Base-by-base conservation (phyloP, 2,329 filamentous ascomycete genomes). In the Ilyonectria mors-panacis region DNA sequence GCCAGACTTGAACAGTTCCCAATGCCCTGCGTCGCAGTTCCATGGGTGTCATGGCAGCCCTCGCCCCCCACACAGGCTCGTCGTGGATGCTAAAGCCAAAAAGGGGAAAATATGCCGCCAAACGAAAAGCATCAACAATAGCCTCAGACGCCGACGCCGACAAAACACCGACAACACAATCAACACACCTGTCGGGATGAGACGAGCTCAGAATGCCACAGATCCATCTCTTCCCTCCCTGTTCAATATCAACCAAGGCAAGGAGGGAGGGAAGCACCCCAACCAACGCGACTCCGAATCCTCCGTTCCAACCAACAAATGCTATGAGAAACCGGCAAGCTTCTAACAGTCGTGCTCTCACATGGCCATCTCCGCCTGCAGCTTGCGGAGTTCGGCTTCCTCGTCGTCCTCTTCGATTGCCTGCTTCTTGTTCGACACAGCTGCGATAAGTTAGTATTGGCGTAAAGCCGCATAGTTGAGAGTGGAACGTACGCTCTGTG, bases 361-460 rank as follows among this genome's bases (percentile, higher is more conserved):
- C 92, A 98, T 97, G 72, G 95, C 95, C 95, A 98, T 98, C 83
- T 98, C 95, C 39, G 94, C 95, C 80, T 97, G 94, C 74, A 99
- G 83, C 84, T 96, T 98, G 82, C 92, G 90, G 78, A 98, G 86
- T 84, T 98, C 95, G 76, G 92, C 95, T 81, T 98, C 95, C 79
- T 98, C 96, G 87, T 98, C 95, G 81, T 98, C 95, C 81, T 93
- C 39, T n/a, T 42, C 91, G 73, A 78, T 80, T 68, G 84, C 82
- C 73, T 89, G 75, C 63, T 75, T 78, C 75, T 76, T 79, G 71
- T 61, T 76, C 35, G 79, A 75, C 30, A 81, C 70, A 60, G 78
- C 80, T 82, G 55, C 53, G 51, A 51, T 19, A 12, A 44, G 66
- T 77, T 45, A 76, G 75, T 56, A 19, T 48, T 8, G 12, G 35